Base-by-base conservation (phyloP, 306 rosid species). In the Medicago lupulina region DNA sequence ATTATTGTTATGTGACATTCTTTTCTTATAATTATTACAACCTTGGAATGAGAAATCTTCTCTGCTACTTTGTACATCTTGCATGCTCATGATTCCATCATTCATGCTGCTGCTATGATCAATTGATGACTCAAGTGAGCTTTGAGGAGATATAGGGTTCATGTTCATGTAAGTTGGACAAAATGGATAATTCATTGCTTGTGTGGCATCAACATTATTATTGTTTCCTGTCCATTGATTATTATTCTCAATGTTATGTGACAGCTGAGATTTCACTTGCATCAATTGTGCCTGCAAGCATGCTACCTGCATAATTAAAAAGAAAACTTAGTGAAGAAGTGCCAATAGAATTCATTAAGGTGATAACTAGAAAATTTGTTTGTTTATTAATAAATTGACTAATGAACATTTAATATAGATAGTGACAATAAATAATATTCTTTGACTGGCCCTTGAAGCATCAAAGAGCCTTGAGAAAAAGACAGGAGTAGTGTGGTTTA, bases 211-310 rank as follows among this genome's bases (percentile, higher is more conserved):
- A 43, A 36, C 39, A 65, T 41, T 17, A 66, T 40, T 15, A 67
- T 41, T 66, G 43, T 67, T 80, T 70, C 79, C 88, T 59, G 38
- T 60, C 93, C 87, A 85, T 23, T 85, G 89, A 85, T 41, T 46
- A 85, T 41, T 46, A 47, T 74, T 85, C 85, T 85, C 89, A 41
- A 74, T 76, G 82, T 46, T 90, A 57, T 92, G 97, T 34, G 96
- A 88, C 61, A 92, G 61, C 70, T 92, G 98, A 80, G 91, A 88
- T 83, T 81, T 96, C 79, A 80, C 87, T 78, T 92, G 99, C 85
- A 90, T 84, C 83, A 96, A 44, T 78, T 96, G 99, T 65, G 94
- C 87, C 86, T 96, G 96, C 84, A 96, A 78, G 71, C 84, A 92
- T n/a, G 97, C 91, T 84, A 96, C 98, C 99, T 96, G 25, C 62